Base-by-base conservation (phyloP, 305 asterid genomes). In the Stenogyne calaminthoides region DNA sequence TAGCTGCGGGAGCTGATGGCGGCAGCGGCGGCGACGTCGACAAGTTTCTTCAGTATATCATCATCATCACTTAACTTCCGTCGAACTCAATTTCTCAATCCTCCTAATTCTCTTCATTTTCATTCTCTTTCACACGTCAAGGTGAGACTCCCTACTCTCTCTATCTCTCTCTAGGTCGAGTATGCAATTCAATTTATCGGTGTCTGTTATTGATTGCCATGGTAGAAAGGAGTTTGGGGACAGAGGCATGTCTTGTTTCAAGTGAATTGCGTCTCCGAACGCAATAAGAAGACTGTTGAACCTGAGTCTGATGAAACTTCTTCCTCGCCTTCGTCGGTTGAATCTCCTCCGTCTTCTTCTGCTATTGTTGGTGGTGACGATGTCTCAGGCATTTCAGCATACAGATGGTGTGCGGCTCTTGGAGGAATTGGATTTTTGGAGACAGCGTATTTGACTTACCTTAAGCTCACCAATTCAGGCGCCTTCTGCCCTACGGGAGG, bases 341-440 rank as follows among this genome's bases (percentile, higher is more conserved):
- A 80, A 29, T 51, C 83, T 18, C n/a, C n/a, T n/a, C 39, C 78
- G 16, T 64, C 83, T 2, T 68, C 85, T 15, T 81, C 86, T 14
- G n/a, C 77, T 37, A 51, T 68, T 79, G 69, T 25, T 60, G 80
- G 37, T 29, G 78, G 51, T 39, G 76, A 15, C 10, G 69, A 46
- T 60, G 87, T 58, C 27, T 47, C 76, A 6, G 78, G 70, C 82
- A 71, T 80, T 75, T 79, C 97, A 59, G 76, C 88, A 15, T 89
- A 84, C 78, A 81, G 72, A 71, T 90, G 91, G 96, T 84, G 84
- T 67, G 92, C 88, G 25, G 94, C 80, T 49, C 90, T 94, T 20
- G 99, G 97, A 29, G 93, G 89, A 29, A 55, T 94, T 54, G 99
- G 99, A 39, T 88, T 91, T 65, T 70, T 94, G 65, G 99, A 94